Base-by-base conservation (phyloP, 2,329 filamentous ascomycete species). In the Penicillium sclerotigenum region DNA sequence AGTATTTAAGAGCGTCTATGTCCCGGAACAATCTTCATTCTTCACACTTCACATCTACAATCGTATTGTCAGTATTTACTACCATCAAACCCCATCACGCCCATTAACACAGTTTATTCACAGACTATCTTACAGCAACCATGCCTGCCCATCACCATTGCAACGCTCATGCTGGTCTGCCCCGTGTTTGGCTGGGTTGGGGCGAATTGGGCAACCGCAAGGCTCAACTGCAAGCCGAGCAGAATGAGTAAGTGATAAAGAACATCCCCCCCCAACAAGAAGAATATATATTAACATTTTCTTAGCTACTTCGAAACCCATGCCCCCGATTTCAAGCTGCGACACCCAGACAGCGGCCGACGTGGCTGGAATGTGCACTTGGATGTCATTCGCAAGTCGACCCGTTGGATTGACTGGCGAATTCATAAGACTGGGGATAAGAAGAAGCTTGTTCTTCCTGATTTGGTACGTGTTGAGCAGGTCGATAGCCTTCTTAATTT, bases 401-500 rank as follows among this genome's bases (percentile, higher is more conserved):
- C 53, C 18, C 31, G 28, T 40, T 56, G 47, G 40, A 46, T 56
- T 14, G 47, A 54, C 20, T 50, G 37, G 37, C 20, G 46, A 34
- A 49, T 54, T 9, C 16, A 34, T 8, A 31, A 22, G 11, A 51
- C 48, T 5, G 36, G 45, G 5, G 22, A 54, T 3, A 36, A 37
- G 7, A 16, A 29, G 5, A 4, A 14, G 9, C 22, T 52, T 16
- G 6, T 40, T 28, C 53, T 56, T 20, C 53, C 53, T 10, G 26
- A 38, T 13, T 26, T 51, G 13, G 13, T 56, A 22, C 20, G 13
- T 33, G 5, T 8, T 20, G 33, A 45, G 4, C 47, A 52, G 14
- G 13, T 56, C 8, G 34, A 37, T 1, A 62, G 53, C 8, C 47
- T 59, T n/a, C 14, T 52, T 22, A 34, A 40, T 24, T 63, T 54